Evolutionary conservation across 139 green algal species (phyloP), one percentile per base, ranked within the genome.

Genomic region (Yamagishiella unicocca): DNA sequence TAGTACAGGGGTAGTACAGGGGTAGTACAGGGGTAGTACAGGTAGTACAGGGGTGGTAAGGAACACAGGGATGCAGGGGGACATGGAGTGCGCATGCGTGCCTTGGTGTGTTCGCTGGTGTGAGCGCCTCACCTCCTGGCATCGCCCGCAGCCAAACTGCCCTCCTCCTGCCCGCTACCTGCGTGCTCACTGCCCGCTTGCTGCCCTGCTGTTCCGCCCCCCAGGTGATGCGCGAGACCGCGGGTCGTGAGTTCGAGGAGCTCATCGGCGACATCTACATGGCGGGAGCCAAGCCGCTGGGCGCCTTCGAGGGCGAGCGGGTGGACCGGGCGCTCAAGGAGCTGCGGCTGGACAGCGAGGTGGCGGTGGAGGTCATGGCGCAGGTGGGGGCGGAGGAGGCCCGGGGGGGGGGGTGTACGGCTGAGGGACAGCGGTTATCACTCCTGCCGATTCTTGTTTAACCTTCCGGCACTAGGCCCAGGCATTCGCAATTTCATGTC

Each of bases 181-280:
- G 50, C 12, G 12, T 12, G 17, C 50, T 17, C 50, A 58, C 17
- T 12, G 50, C 87, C 97, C 67, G 92, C 94, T 31, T 89, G 92
- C 78, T 90, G 98, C 77, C 93, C 99, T 82, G 98, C 95, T 92
- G 90, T 99, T 31, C 37, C 43, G 27, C 9, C 82, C 33, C 31
- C 24, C 83, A 91, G 87, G 87, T 89, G 2, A 79, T 88, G 81
- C 62, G 54, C 25, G 85, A 89, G 27, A 92, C 88, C 8, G 72
- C 66, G 14, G 92, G 92, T 70, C 89, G 87, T 33, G 42, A 90
- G 76, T 79, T 93, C 40, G 88, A 92, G 85, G 90, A 94, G 80
- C 76, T 90, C 17, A 17, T 93, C 3, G 85, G 66, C 66, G 86
- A 92, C 54, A 89, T 93, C 61, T 94, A 90, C 89, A 73, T 91